These are phyloP conservation scores for Puccinia triticina DNA, from an alignment of 1,284 basidiomycete species.

Conservation along the genomic window DNA sequence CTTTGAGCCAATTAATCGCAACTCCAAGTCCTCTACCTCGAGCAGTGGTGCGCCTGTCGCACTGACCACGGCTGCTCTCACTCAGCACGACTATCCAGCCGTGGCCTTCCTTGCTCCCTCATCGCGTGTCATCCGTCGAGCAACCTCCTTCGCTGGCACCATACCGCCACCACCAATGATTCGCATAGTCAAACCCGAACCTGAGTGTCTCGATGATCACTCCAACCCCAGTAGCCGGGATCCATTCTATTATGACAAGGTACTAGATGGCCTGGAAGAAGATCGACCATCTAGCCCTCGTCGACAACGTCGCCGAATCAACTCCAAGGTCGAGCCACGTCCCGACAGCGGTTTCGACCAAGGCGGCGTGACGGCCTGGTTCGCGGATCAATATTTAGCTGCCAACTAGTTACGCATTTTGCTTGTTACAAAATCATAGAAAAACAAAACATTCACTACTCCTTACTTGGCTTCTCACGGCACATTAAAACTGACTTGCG, in stretches of 20 bases:
- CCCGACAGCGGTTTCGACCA: background rate
- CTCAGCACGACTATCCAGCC: constrained; percentile 45
- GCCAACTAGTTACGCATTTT: too few relatives aligned
- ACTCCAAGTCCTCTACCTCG: background rate
- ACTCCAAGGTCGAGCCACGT: background rate
- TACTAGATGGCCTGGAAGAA: constrained; percentile 30
- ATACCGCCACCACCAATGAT: constrained; percentile 20
- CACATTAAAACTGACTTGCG: too few relatives aligned
- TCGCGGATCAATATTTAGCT: constrained; percentile 41
- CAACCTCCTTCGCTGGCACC: constrained; percentile 24
- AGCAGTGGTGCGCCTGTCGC: background rate
- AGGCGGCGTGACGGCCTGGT: constrained; percentile 42
- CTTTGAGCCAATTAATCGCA: constrained; percentile 25
- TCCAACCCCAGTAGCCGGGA: constrained; percentile 51
- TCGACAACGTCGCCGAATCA: constrained; percentile 6
- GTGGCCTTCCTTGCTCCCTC: constrained; percentile 20
- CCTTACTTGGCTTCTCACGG: too few relatives aligned
- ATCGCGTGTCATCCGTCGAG: constrained; percentile 14
- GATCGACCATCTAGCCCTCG: constrained; percentile 7
- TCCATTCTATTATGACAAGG: constrained; percentile 50
- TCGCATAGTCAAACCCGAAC: constrained; percentile 46
- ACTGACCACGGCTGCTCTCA: constrained; percentile 37
- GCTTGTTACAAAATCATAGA: too few relatives aligned
- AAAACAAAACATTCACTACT: too few relatives aligned
- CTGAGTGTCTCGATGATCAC: constrained; percentile 51